phyloP scores from a whole-genome alignment of 805 yeast genomes.

The Cyberlindnera xylosilytica region DNA sequence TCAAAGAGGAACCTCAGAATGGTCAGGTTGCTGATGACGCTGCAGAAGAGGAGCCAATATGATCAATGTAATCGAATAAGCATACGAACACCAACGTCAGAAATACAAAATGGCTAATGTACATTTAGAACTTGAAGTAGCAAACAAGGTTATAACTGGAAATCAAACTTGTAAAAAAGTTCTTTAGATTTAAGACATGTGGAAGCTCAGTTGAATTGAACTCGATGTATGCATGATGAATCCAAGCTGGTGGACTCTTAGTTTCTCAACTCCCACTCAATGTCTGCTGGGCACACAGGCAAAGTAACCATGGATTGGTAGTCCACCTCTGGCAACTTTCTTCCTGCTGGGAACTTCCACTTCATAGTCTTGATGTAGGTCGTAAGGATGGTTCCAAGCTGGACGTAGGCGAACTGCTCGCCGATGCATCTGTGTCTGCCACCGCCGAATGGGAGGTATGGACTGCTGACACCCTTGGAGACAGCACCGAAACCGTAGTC shows the following conservation, averaged over 20 bases:
- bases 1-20: too few relatives aligned
- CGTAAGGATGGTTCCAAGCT: conserved; percentile 80
- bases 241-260: not conserved
- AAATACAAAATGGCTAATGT: too few relatives aligned
- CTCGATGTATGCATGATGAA: too few relatives aligned
- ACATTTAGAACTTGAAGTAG: too few relatives aligned
- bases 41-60: too few relatives aligned
- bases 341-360: conserved; percentile 66
- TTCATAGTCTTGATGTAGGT: conserved; percentile 71
- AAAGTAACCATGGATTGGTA: conserved; percentile 90
- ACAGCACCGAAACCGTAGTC: conserved; percentile 98
- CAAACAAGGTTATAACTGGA: too few relatives aligned
- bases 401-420: conserved; percentile 95
- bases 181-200: too few relatives aligned
- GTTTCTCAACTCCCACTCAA: conserved; percentile 67
- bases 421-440: conserved; percentile 99
- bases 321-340: conserved; percentile 63
- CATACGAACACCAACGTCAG: too few relatives aligned
- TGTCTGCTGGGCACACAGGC: conserved; percentile 74
- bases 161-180: too few relatives aligned
- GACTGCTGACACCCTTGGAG: conserved; percentile 92
- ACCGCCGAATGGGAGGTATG: conserved; percentile 97
- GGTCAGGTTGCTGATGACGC: too few relatives aligned
- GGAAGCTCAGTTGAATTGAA: too few relatives aligned
- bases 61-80: too few relatives aligned